Base-by-base conservation (phyloP, 805 yeast genomes). In the Kazachstania africana region DNA sequence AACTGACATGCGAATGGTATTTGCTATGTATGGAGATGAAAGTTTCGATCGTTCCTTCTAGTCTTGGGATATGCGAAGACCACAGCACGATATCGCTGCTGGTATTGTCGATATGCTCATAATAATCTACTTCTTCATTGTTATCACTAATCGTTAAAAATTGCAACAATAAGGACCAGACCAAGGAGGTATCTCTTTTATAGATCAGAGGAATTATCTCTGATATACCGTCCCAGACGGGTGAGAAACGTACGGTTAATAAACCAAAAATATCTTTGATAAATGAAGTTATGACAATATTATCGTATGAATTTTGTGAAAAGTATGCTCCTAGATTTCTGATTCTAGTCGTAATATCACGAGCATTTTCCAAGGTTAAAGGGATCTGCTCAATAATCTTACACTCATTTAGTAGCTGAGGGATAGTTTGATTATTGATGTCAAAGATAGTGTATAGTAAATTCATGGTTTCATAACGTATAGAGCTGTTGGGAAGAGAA, bases 161-260 rank as follows among this genome's bases (percentile, higher is more conserved):
- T 4, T 50, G 44, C 24, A 55, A 52, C 0, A 74, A 57, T 13
- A 70, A 45, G 0, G 62, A 48, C 93, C 95, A 84, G 0, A 80
- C 59, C 9, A 60, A 29, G 0, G 53, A 55, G 12, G 65, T 61
- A 31, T 59, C 49, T 39, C 63, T 64, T 12, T 50, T 58, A 10
- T 63, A 54, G 8, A 78, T 53, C 3, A 53, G 46, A 1, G 75
- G 70, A 4, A 82, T 47, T 4, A 69, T 66, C 37, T 78, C 88
- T 33, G 65, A 58, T 2, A 80, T 79, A 4, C 79, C 84, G 13
- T 71, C 68, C 94, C 95, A 85, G 10, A 79, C 66, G 1, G 97
- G 97, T 34, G 83, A 79, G 43, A 88, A 84, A 36, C 72, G 70
- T 21, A 75, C 75, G 4, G 83, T 64, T 26, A 87, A 56, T 37